These are phyloP conservation scores for Oryza brachyantha DNA, from an alignment of 176 grass and related monocot genomes.

Conservation along the genomic window DNA sequence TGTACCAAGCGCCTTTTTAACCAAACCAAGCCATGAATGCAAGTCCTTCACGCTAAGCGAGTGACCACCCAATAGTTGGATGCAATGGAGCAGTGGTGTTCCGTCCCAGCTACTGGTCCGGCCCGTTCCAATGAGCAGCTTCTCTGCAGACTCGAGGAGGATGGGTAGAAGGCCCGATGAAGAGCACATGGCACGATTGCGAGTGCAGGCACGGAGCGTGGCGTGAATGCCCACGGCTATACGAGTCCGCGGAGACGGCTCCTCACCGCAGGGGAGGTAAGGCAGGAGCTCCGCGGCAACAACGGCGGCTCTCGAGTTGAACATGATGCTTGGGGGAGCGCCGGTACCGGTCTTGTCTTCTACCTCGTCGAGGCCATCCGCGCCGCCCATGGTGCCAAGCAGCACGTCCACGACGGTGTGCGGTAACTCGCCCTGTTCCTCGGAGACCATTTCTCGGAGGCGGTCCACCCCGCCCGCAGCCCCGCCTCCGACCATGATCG, in stretches of 20 bases:
- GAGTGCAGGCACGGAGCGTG: conserved; percentile 66
- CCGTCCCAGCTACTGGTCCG: conserved; percentile 57
- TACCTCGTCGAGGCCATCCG: conserved; percentile 54
- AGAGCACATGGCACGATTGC: conserved; percentile 95
- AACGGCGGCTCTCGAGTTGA: conserved; percentile 56
- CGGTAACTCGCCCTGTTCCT: conserved; percentile 47
- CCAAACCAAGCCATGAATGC: conserved; percentile 71
- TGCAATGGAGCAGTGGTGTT: conserved; percentile 59
- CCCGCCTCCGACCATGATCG: conserved; percentile 52
- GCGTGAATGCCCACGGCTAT: conserved; percentile 56
- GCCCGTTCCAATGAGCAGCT: conserved; percentile 50
- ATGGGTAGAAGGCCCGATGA: conserved; percentile 58
- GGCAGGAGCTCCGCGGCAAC: conserved; percentile 65
- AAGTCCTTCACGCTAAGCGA: conserved; percentile 70
- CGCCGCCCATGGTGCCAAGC: conserved; percentile 75
- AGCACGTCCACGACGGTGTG: conserved; percentile 76
- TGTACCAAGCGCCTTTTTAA: conserved; percentile 60
- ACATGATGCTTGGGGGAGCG: conserved; percentile 68
- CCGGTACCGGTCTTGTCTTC: conserved; percentile 38
- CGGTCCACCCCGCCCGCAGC: conserved; percentile 35
- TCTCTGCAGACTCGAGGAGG: conserved; percentile 65
- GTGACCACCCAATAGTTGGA: conserved; percentile 79
- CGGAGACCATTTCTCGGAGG: conserved; percentile 49
- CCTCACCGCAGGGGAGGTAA: conserved; percentile 62
- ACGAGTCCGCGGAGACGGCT: conserved; percentile 84